These are phyloP conservation scores for Claviceps sp. DNA, from an alignment of 2,329 filamentous ascomycete genomes.

Conservation along the genomic window DNA sequence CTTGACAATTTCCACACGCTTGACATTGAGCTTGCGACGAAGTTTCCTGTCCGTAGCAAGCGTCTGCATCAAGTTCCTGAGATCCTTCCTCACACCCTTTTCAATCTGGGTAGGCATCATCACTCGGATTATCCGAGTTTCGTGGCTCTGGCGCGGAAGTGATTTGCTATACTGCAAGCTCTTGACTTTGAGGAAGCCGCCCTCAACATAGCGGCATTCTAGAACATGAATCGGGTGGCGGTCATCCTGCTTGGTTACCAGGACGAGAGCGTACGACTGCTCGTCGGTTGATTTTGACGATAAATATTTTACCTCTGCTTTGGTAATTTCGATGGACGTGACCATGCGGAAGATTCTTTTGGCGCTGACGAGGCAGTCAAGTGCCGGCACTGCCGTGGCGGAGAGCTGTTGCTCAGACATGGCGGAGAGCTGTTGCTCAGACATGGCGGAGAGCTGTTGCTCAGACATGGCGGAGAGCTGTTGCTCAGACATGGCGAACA, in stretches of 20 bases:
- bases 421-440: too few relatives aligned
- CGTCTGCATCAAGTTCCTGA: not conserved
- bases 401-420: too few relatives aligned
- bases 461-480: too few relatives aligned
- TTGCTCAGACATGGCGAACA: not conserved
- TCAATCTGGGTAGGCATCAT: not conserved
- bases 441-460: too few relatives aligned
- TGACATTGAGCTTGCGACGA: not conserved
- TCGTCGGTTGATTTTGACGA: not conserved
- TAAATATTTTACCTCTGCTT: not conserved
- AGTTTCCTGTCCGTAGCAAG: not conserved
- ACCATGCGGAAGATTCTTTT: not conserved
- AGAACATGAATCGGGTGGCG: slow-evolving; percentile 7
- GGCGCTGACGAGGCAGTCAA: not conserved
- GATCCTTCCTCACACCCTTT: not conserved
- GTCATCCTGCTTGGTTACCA: not conserved
- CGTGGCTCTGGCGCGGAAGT: not conserved
- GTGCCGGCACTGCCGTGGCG: not conserved
- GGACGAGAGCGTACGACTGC: not conserved
- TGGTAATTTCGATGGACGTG: not conserved
- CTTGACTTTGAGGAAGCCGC: slow-evolving; percentile 5
- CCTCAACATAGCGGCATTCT: slow-evolving; percentile 5
- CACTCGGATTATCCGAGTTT: not conserved
- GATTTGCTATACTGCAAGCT: slow-evolving; percentile 6
- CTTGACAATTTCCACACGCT: not conserved